phyloP scores from a whole-genome alignment of 371 early-diverging fungal species.

The Paraphysoderma sedebokerense region DNA sequence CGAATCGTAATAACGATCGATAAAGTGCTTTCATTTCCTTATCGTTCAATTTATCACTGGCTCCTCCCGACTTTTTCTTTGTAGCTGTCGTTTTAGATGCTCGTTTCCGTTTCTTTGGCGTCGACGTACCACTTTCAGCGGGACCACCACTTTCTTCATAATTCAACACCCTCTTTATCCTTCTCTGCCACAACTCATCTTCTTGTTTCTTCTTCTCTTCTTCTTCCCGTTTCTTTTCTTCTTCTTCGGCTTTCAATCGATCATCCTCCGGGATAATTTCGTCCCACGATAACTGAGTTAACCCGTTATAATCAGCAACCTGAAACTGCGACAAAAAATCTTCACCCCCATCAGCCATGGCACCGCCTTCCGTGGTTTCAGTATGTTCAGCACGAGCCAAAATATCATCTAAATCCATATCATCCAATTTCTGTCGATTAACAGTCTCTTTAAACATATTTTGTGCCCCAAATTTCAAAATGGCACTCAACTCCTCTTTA shows the following conservation, averaged over 20 bases:
- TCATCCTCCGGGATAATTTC: slow-evolving; percentile 87
- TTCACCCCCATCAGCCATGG: slow-evolving; percentile 47
- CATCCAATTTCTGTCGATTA: slow-evolving; percentile 47
- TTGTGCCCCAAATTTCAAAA: slow-evolving; percentile 94
- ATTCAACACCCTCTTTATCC: slow-evolving; percentile 14
- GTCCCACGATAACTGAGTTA: slow-evolving; percentile 67
- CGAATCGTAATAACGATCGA: slow-evolving; percentile 61
- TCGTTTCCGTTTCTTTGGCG: slow-evolving; percentile 9
- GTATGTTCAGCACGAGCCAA: slow-evolving; percentile 83
- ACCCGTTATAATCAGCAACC: slow-evolving; percentile 85
- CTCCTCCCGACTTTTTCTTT: slow-evolving; percentile 6
- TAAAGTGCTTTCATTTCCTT: slow-evolving; percentile 66
- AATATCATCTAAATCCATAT: slow-evolving; percentile 89
- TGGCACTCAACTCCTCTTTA: slow-evolving; percentile 73
- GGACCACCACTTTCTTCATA: slow-evolving; percentile 21
- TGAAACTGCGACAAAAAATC: slow-evolving; percentile 89
- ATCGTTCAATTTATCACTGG: slow-evolving; percentile 33
- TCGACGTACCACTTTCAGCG: slow-evolving; percentile 13
- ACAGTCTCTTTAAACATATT: slow-evolving; percentile 72
- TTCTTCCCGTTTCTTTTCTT: slow-evolving; percentile 22
- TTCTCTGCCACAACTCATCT: slow-evolving; percentile 8
- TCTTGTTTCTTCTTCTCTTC: slow-evolving; percentile 13
- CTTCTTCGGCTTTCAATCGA: slow-evolving; percentile 43
- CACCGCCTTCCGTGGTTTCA: slow-evolving; percentile 47
- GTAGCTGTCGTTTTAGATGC: neutral